These are phyloP conservation scores for Nemania serpens DNA, from an alignment of 2,329 filamentous ascomycete genomes.

Conservation along the genomic window DNA sequence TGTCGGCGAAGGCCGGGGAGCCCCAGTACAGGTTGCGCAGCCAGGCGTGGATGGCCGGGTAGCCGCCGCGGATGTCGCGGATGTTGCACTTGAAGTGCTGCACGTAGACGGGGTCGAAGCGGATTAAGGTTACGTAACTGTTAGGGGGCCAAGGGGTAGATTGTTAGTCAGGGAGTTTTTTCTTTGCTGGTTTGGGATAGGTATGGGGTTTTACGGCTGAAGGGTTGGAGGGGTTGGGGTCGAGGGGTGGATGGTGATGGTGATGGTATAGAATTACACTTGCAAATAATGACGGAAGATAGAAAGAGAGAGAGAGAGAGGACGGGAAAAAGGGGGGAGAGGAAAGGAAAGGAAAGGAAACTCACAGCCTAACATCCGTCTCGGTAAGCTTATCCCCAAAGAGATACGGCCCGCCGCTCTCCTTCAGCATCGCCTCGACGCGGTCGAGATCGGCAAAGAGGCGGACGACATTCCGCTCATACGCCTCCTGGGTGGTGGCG, in stretches of 20 bases:
- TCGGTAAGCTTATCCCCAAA: conserved; percentile 80
- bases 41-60: conserved; percentile 81
- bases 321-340: not conserved
- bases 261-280: no score
- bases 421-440: conserved; percentile 70
- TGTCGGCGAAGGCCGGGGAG: conserved; percentile 71
- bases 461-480: conserved; percentile 71
- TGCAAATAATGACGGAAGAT: no score
- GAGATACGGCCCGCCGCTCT: conserved; percentile 64
- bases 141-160: not conserved
- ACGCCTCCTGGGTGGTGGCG: conserved; percentile 80
- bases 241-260: not conserved
- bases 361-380: conserved; percentile 74
- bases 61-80: conserved; percentile 81
- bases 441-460: conserved; percentile 80
- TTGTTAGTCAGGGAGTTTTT: not conserved
- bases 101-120: conserved; percentile 69
- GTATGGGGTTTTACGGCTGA: not conserved
- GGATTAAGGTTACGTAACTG: conserved; percentile 41
- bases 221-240: not conserved
- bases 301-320: not conserved
- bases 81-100: conserved; percentile 91
- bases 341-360: conserved; percentile 17
- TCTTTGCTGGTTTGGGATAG: no score
- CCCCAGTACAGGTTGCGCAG: conserved; percentile 86